phyloP scores from a whole-genome alignment of 805 yeast species.

The Kuraishia ogatae region DNA sequence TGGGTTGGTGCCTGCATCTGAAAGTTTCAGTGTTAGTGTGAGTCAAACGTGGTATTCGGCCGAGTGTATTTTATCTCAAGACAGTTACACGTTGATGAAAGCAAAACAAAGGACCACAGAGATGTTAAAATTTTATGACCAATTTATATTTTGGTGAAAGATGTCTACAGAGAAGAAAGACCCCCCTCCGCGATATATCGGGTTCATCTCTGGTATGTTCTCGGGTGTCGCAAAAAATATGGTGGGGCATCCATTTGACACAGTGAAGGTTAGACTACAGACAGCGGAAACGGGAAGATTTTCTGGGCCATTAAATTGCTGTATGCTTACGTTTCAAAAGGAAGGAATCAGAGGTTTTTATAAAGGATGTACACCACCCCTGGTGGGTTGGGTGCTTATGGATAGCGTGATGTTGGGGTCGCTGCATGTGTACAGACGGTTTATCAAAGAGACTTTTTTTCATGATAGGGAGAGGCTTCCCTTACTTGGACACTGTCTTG shows the following conservation, averaged over 20 bases:
- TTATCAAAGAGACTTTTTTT: conserved; percentile 57
- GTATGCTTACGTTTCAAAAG: conserved; percentile 54
- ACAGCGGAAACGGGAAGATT: conserved; percentile 62
- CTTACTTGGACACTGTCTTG: conserved; percentile 61
- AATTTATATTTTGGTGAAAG: no score
- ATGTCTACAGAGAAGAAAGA: not conserved
- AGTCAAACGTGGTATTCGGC: not conserved
- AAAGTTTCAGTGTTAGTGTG: not conserved
- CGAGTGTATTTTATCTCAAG: no score
- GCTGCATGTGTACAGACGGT: conserved; percentile 64
- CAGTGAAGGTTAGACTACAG: conserved; percentile 80
- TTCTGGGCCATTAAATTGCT: conserved; percentile 78
- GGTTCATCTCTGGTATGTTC: conserved; percentile 83
- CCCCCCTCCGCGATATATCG: conserved; percentile 47
- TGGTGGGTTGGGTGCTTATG: conserved; percentile 91
- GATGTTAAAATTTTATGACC: no score
- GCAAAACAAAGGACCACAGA: no score
- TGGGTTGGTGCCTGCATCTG: not conserved
- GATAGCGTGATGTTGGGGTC: conserved; percentile 89
- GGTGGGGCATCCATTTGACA: conserved; percentile 92
- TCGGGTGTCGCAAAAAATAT: conserved; percentile 82
- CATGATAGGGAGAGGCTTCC: conserved; percentile 59
- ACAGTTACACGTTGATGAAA: no score
- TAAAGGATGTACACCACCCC: conserved; percentile 88
- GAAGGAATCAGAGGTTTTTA: conserved; percentile 80